A percentile compares a stretch with the other conserved stretches of the same genome.
Evolutionary conservation across 2,329 filamentous ascomycete species (phyloP).

Genomic region (Colletotrichum truncatum): DNA sequence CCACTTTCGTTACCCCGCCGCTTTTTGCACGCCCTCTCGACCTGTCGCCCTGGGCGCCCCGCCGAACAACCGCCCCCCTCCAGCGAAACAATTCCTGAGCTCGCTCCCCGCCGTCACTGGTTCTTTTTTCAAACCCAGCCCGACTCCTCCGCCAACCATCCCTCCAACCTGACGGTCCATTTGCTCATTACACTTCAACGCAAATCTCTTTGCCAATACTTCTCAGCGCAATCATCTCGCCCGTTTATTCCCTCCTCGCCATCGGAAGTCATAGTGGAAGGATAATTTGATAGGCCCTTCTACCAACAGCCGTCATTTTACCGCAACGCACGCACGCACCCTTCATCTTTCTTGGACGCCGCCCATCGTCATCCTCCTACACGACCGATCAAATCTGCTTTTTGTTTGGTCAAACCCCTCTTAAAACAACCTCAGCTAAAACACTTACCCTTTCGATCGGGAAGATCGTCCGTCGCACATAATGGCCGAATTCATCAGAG

Average conservation of each 20-base stretch:
- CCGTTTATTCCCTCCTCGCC: neutral
- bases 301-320: conserved; percentile 5
- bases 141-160: conserved; percentile 1
- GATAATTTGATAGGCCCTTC: conserved; percentile 6
- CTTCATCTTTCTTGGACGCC: neutral
- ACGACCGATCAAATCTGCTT: neutral
- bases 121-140: conserved; percentile 25
- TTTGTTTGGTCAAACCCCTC: neutral
- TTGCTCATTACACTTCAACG: conserved; percentile 4
- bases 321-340: conserved; percentile 16
- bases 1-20: conserved; percentile 24
- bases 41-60: conserved; percentile 16
- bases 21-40: conserved; percentile 8
- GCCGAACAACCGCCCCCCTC: conserved; percentile 23
- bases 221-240: no score
- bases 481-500: conserved; percentile 99
- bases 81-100: conserved; percentile 30
- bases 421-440: no score
- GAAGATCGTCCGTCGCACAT: conserved; percentile 47
- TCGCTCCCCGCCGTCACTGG: conserved; percentile 21
- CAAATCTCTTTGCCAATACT: neutral
- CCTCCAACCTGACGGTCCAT: neutral
- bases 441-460: conserved; percentile 6
- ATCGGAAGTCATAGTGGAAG: neutral
- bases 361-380: neutral